Base-by-base conservation (phyloP, 352 stramenopile genomes). In the Phytopythium ostracodes region DNA sequence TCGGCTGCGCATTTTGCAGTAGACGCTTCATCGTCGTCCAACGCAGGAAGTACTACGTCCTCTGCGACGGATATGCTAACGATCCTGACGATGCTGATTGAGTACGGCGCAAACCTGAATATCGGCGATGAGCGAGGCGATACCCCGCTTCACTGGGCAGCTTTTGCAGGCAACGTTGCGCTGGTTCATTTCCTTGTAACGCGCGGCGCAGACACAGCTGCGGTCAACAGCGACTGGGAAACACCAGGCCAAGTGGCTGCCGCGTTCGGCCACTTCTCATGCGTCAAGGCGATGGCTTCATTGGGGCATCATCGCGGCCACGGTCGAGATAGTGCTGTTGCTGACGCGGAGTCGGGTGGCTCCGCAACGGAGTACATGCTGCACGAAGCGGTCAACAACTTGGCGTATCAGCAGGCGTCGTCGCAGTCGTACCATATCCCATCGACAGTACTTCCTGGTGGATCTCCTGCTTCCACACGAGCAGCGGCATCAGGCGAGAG, bases 131-230 rank as follows among this genome's bases (percentile, higher is more conserved):
- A 86, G 67, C 66, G 83, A 40, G 83, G 85, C 6, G 85, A 91
- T 51, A 90, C 79, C 0, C 68, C 80, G 22, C 61, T 94, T 27
- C 85, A 94, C 64, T 91, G 71, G 66, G 73, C 81, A 1, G 85
- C 83, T 0, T 71, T 87, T 15, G 77, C 69, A 1, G 85, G 85
- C 49, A 75, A 78, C 24, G 38, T 62, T 15, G 42, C 49, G 0
- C 69, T 88, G 25, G 68, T 73, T 1, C 73, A 75, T 11, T 61
- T 72, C 12, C 52, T 90, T 42, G 47, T 89, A 18, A 40, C 70
- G 10, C 67, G 74, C 5, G 80, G 79, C n/a, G 80, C 79, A 5
- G 71, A 90, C 35, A 64, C 74, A 4, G 74, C 60, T 2, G 58
- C 74, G 12, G 60, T 68, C n/a, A 92, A 90, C 53, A 75, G 65